Conservation (phyloP, 306 rosid genomes). For the Dalbergia cultrata region DNA sequence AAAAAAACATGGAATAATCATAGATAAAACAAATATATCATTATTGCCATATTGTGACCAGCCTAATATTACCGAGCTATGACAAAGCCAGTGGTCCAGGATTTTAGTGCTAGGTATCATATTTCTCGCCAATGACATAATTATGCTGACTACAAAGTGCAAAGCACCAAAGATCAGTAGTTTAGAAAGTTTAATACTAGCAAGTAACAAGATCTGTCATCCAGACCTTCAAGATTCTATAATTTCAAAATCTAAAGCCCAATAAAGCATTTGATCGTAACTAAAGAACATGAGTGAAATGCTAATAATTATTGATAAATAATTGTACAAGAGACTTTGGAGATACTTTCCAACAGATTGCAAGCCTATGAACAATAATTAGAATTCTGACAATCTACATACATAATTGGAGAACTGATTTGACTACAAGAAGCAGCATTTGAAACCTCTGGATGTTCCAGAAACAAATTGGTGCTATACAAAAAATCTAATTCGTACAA, state of each 20-base stretch:
- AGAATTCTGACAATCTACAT: slow-evolving; percentile 50
- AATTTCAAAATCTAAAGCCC: neutral
- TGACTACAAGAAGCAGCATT: slow-evolving; percentile 51
- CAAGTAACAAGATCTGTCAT: neutral
- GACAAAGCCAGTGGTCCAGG: neutral
- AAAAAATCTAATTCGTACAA: slow-evolving; percentile 44
- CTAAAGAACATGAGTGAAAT: slow-evolving; percentile 23
- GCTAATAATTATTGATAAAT: slow-evolving; percentile 39
- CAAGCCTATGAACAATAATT: slow-evolving; percentile 60
- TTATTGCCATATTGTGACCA: neutral
- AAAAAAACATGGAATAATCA: neutral
- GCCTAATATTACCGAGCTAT: slow-evolving; percentile 1
- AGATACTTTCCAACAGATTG: slow-evolving; percentile 47
- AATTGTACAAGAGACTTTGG: slow-evolving; percentile 48
- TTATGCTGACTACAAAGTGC: slow-evolving; percentile 3
- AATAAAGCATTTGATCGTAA: slow-evolving; percentile 18
- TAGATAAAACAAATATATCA: neutral
- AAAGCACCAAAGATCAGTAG: slow-evolving; percentile 8
- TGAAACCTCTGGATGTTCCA: slow-evolving; percentile 47
- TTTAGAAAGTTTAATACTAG: neutral
- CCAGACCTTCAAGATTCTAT: neutral
- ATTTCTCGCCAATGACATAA: neutral
- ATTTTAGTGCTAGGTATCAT: neutral
- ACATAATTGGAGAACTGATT: slow-evolving; percentile 44
- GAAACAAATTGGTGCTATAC: slow-evolving; percentile 57